Conservation (phyloP, 768 basidiomycete species). For the Podaxis sp. region DNA sequence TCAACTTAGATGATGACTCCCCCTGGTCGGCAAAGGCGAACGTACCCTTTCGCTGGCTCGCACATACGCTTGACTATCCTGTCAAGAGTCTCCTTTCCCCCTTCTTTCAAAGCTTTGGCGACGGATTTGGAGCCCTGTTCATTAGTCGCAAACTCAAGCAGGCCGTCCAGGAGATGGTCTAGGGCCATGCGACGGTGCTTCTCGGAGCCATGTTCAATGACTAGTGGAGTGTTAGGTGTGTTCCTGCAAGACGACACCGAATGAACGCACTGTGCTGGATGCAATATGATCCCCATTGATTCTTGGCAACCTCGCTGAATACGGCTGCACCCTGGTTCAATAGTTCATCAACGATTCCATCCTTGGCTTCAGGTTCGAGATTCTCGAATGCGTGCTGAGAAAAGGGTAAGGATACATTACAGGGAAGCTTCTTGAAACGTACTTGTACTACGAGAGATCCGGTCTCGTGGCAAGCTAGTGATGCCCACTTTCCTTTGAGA, state of each 20-base stretch:
- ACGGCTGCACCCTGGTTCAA: constrained; percentile 64
- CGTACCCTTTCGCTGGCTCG: constrained; percentile 77
- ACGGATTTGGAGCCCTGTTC: constrained; percentile 88
- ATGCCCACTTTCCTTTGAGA: constrained; percentile 84
- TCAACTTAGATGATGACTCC: constrained; percentile 6
- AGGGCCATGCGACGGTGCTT: constrained; percentile 72
- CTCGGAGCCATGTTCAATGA: constrained; percentile 80
- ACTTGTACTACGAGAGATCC: constrained; percentile 88
- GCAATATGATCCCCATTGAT: constrained; percentile 88
- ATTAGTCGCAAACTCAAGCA: constrained; percentile 75
- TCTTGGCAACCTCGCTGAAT: constrained; percentile 78
- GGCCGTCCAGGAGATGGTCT: constrained; percentile 71
- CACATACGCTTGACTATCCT: constrained; percentile 79
- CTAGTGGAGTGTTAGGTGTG: constrained; percentile 29
- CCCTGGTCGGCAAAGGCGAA: not conserved
- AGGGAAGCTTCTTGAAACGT: constrained; percentile 8
- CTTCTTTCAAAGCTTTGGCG: constrained; percentile 83
- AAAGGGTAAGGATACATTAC: not conserved
- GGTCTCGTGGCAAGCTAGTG: constrained; percentile 86
- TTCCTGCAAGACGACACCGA: not conserved
- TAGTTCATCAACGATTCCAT: constrained; percentile 81
- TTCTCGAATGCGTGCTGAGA: constrained; percentile 80
- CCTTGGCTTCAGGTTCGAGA: constrained; percentile 77
- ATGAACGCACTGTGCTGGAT: constrained; percentile 70
- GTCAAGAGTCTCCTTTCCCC: constrained; percentile 71